Evolutionary conservation across 2,329 filamentous ascomycete species (phyloP).

Genomic region (Aspergillus oerlinghausenensis): DNA sequence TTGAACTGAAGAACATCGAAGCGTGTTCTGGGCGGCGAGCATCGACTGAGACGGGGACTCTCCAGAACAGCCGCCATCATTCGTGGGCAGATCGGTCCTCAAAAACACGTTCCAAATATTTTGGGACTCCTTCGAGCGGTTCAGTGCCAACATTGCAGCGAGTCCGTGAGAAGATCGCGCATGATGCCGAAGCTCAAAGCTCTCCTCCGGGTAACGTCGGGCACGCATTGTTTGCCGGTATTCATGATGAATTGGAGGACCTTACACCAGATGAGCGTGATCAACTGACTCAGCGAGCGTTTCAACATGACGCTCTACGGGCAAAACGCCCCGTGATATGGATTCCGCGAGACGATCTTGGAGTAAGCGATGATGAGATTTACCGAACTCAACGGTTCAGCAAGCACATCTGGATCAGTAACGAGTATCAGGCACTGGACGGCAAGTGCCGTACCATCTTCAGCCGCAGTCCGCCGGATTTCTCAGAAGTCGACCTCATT

Average conservation of each 20-base stretch:
- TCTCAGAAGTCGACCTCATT: constrained; percentile 83
- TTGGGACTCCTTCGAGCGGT: constrained; percentile 30
- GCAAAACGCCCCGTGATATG: constrained; percentile 83
- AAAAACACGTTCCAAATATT: constrained; percentile 39
- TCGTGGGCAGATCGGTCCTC: constrained; percentile 44
- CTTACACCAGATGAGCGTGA: constrained; percentile 86
- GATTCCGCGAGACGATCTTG: constrained; percentile 87
- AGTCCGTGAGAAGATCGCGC: constrained; percentile 33
- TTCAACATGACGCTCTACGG: constrained; percentile 82
- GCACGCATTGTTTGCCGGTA: constrained; percentile 77
- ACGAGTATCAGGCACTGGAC: constrained; percentile 84
- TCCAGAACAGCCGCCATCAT: constrained; percentile 21
- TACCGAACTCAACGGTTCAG: constrained; percentile 70
- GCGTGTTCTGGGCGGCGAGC: constrained; percentile 17
- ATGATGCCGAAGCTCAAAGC: constrained; percentile 67
- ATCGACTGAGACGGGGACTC: constrained; percentile 17
- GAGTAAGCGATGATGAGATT: constrained; percentile 89
- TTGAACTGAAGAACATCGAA: constrained; percentile 42
- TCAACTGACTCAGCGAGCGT: constrained; percentile 76
- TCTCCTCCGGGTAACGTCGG: constrained; percentile 56
- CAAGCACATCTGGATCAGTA: constrained; percentile 84
- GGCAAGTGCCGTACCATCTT: constrained; percentile 79
- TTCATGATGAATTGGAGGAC: constrained; percentile 91
- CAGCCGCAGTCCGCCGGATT: constrained; percentile 79
- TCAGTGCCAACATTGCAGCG: constrained; percentile 29